Evolutionary conservation across 257 asterid species (phyloP).

Genomic region (Orobanche coerulescens): DNA sequence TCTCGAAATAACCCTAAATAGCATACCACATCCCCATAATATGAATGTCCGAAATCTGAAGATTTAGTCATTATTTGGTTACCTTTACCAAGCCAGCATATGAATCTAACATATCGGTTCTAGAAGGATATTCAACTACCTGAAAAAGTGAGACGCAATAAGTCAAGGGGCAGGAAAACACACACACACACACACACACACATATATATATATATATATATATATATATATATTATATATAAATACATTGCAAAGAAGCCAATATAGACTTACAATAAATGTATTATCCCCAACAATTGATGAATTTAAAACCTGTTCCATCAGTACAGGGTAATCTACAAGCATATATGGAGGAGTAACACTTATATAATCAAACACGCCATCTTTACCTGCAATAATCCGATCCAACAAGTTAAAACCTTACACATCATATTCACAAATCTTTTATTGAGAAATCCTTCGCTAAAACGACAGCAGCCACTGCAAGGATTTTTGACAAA

Average conservation of each 20-base stretch:
- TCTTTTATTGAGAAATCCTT: too few species aligned
- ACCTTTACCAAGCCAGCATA: conserved; percentile 76
- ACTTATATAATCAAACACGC: conserved; percentile 72
- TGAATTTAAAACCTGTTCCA: conserved; percentile 73
- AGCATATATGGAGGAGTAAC: conserved; percentile 92
- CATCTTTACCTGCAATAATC: conserved; percentile 46
- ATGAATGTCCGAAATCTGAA: not conserved
- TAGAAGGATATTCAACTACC: conserved; percentile 87
- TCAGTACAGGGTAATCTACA: conserved; percentile 69
- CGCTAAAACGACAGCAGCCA: not conserved
- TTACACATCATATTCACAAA: not conserved
- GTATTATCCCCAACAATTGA: conserved; percentile 74
- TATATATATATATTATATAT: not conserved
- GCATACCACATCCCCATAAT: not conserved
- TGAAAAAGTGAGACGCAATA: conserved; percentile 24
- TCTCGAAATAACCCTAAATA: not conserved
- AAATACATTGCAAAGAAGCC: too few species aligned
- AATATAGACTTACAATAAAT: conserved; percentile 80
- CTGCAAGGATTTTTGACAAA: not conserved
- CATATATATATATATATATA: too few species aligned
- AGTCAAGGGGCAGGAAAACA: not conserved
- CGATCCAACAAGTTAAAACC: conserved; percentile 18
- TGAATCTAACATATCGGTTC: conserved; percentile 79
- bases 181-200: too few species aligned
- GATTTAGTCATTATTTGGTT: conserved; percentile 14